phyloP scores from a whole-genome alignment of 2,329 filamentous ascomycete species.

The Xylaria polymorpha region DNA sequence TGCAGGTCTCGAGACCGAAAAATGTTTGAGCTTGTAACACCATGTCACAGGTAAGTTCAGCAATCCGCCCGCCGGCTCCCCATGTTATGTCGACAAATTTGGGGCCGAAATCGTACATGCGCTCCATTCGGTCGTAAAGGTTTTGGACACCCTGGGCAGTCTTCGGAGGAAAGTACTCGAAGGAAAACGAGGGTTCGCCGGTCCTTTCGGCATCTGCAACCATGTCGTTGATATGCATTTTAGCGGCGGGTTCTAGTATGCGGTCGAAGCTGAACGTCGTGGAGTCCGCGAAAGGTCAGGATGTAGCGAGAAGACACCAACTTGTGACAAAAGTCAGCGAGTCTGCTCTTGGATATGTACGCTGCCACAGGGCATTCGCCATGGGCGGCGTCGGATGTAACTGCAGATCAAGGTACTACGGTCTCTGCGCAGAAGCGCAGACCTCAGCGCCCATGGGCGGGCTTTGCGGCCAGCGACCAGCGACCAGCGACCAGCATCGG shows the following conservation, averaged over 20 bases:
- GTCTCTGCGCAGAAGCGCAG: not conserved
- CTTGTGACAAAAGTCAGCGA: conserved; percentile 27
- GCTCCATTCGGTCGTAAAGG: conserved; percentile 98
- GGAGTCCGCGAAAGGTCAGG: conserved; percentile 19
- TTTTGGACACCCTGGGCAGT: conserved; percentile 98
- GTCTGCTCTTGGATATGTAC: conserved; percentile 12
- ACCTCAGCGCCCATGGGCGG: not conserved
- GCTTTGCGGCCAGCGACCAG: not conserved
- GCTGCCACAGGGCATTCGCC: not conserved
- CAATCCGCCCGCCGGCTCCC: conserved; percentile 93
- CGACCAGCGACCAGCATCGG: not conserved
- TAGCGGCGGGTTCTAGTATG: conserved; percentile 51
- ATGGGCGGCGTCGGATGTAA: conserved; percentile 13
- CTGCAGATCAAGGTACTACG: conserved; percentile 18
- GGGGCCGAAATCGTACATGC: conserved; percentile 94
- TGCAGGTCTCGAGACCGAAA: conserved; percentile 96
- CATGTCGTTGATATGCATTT: conserved; percentile 96
- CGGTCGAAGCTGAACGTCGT: conserved; percentile 12
- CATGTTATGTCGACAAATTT: conserved; percentile 99
- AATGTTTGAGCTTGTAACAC: conserved; percentile 94
- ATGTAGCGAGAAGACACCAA: conserved; percentile 4
- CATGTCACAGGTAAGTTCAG: conserved; percentile 96
- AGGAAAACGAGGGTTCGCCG: conserved; percentile 91
- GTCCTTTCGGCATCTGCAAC: conserved; percentile 82
- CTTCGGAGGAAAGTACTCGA: conserved; percentile 99